phyloP scores from a whole-genome alignment of 495 filamentous ascomycete species.

The Diplogelasinospora grovesii region DNA sequence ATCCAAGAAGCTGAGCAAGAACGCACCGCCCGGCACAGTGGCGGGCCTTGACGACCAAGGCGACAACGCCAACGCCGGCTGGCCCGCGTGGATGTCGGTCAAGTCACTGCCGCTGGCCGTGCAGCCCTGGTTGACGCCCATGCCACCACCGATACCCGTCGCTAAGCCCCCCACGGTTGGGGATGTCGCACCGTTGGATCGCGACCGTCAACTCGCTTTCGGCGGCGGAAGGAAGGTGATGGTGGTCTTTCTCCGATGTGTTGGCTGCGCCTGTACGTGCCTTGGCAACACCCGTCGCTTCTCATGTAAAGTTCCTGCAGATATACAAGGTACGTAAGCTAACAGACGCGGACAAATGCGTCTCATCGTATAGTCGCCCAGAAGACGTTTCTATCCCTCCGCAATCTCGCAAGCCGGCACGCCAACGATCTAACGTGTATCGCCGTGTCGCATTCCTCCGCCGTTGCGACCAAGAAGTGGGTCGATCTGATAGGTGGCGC shows the following conservation, averaged over 20 bases:
- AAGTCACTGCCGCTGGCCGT: constrained; percentile 40
- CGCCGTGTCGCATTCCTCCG: constrained; percentile 48
- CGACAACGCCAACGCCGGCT: constrained; percentile 15
- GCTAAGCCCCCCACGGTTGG: constrained; percentile 36
- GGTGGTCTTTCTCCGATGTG: constrained; percentile 48
- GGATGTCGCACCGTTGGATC: constrained; percentile 39
- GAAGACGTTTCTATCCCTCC: constrained; percentile 46
- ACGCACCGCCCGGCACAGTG: constrained; percentile 7
- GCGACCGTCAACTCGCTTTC: constrained; percentile 35
- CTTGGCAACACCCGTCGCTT: constrained; percentile 2
- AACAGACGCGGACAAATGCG: no score
- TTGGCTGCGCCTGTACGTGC: constrained; percentile 48
- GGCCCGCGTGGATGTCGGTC: constrained; percentile 32
- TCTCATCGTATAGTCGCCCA: constrained; percentile 50
- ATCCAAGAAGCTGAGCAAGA: constrained; percentile 21
- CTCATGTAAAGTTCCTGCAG: not conserved
- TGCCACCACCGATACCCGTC: constrained; percentile 39
- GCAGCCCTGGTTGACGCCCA: constrained; percentile 40
- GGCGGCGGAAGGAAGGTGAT: constrained; percentile 33
- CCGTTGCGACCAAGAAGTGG: constrained; percentile 42
- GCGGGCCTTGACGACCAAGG: constrained; percentile 22
- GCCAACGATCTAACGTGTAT: constrained; percentile 39
- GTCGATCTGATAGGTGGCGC: constrained; percentile 42
- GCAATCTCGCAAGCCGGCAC: constrained; percentile 36
- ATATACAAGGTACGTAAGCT: not conserved